Evolutionary conservation across 805 yeast genomes (phyloP).

Genomic region (Candida loeiensis): DNA sequence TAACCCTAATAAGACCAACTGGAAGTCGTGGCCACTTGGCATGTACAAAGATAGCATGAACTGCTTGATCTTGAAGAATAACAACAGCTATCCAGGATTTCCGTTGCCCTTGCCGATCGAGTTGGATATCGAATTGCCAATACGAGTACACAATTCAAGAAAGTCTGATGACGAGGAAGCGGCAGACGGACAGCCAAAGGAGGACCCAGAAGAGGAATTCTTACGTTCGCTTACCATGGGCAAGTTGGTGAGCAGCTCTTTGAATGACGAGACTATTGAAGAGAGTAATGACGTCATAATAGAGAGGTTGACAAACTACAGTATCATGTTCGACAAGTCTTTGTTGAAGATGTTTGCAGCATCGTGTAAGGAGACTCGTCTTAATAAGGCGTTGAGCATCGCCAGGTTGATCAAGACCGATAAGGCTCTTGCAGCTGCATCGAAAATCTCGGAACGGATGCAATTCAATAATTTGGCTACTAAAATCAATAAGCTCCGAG

Average conservation of each 20-base stretch:
- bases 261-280: slow-evolving; percentile 25
- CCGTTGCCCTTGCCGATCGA: slow-evolving; percentile 86
- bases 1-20: slow-evolving; percentile 46
- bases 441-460: slow-evolving; percentile 73
- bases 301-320: slow-evolving; percentile 51
- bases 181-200: slow-evolving; percentile 23
- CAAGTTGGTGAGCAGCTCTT: slow-evolving; percentile 56
- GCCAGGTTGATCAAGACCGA: slow-evolving; percentile 69
- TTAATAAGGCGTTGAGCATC: slow-evolving; percentile 65
- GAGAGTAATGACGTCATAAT: slow-evolving; percentile 37
- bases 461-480: slow-evolving; percentile 34
- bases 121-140: slow-evolving; percentile 66
- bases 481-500: slow-evolving; percentile 37
- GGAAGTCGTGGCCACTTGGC: slow-evolving; percentile 88
- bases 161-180: slow-evolving; percentile 13
- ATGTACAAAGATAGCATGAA: slow-evolving; percentile 63
- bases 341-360: slow-evolving; percentile 71
- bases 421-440: slow-evolving; percentile 79
- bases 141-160: slow-evolving; percentile 28
- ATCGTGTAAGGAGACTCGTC: slow-evolving; percentile 65
- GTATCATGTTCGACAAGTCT: slow-evolving; percentile 67
- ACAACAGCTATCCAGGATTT: slow-evolving; percentile 61
- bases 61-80: slow-evolving; percentile 71
- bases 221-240: slow-evolving; percentile 60
- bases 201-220: slow-evolving; percentile 59